These are phyloP conservation scores for Brassica napus DNA, from an alignment of 345 rosid species.

Conservation along the genomic window DNA sequence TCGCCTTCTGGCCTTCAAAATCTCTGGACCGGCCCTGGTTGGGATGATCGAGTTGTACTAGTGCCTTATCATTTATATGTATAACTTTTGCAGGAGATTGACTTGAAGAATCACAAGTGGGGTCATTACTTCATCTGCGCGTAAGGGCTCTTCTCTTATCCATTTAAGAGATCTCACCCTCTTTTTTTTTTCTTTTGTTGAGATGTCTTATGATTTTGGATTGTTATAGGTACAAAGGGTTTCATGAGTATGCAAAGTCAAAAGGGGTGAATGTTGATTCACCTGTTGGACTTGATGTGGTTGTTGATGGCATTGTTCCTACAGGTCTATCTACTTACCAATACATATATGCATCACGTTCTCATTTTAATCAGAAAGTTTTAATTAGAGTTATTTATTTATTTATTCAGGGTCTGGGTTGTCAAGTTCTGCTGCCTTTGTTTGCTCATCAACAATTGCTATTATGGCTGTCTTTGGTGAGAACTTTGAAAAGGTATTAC, in stretches of 20 bases:
- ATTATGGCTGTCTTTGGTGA: slow-evolving; percentile 79
- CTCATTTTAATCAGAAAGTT: slow-evolving; percentile 1
- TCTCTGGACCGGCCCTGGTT: no score
- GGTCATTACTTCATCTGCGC: slow-evolving; percentile 95
- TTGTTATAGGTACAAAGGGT: slow-evolving; percentile 79
- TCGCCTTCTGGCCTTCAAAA: no score
- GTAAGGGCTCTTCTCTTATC: slow-evolving; percentile 45
- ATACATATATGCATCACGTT: background rate
- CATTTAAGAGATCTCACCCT: background rate
- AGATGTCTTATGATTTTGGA: background rate
- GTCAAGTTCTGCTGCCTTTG: slow-evolving; percentile 97
- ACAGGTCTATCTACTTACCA: slow-evolving; percentile 56
- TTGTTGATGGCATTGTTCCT: slow-evolving; percentile 93
- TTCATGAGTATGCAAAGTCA: slow-evolving; percentile 65
- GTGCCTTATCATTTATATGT: slow-evolving; percentile 9
- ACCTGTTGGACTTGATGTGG: slow-evolving; percentile 82
- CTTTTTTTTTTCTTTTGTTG: no score
- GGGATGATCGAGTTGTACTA: background rate
- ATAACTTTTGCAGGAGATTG: slow-evolving; percentile 61
- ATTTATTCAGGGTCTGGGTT: slow-evolving; percentile 73
- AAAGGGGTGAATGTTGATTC: slow-evolving; percentile 69
- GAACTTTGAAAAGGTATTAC: slow-evolving; percentile 71
- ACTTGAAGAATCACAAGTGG: slow-evolving; percentile 90
- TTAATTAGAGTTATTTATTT: background rate
- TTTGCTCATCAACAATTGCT: slow-evolving; percentile 89